Evolutionary conservation across 805 yeast species (phyloP).

Genomic region (Priceomyces medius): DNA sequence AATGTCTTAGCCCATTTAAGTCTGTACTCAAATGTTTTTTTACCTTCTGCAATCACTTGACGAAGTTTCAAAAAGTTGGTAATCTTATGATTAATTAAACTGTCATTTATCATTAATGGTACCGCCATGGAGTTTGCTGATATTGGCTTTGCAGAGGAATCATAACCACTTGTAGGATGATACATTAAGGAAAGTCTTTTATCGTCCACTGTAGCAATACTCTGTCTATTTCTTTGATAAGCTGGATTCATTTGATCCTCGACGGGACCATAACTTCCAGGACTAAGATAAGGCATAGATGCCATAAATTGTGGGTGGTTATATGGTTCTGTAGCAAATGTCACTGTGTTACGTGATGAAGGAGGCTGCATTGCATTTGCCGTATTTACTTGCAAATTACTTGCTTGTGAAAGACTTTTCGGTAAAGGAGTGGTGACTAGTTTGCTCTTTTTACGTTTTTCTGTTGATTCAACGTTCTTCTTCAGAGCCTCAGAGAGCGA

Average conservation of each 20-base stretch:
- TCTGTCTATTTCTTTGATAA: conserved; percentile 14
- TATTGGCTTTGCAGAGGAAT: background rate
- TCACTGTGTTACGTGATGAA: background rate
- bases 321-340: background rate
- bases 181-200: conserved; percentile 13
- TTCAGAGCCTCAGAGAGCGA: background rate
- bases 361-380: background rate
- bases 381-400: background rate
- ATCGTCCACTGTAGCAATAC: conserved; percentile 15
- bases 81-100: conserved; percentile 29
- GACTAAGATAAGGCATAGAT: background rate
- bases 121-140: conserved; percentile 7
- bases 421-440: background rate
- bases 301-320: background rate
- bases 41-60: conserved; percentile 38
- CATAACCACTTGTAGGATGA: conserved; percentile 6
- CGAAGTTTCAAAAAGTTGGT: conserved; percentile 35
- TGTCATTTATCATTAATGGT: conserved; percentile 19
- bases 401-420: background rate
- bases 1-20: conserved; percentile 44
- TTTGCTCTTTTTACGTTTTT: conserved; percentile 3
- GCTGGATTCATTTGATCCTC: conserved; percentile 1
- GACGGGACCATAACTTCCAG: background rate
- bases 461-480: conserved; percentile 2
- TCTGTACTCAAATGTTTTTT: conserved; percentile 40